Base-by-base conservation (phyloP, 805 yeast genomes). In the Metschnikowia kunwiensis region DNA sequence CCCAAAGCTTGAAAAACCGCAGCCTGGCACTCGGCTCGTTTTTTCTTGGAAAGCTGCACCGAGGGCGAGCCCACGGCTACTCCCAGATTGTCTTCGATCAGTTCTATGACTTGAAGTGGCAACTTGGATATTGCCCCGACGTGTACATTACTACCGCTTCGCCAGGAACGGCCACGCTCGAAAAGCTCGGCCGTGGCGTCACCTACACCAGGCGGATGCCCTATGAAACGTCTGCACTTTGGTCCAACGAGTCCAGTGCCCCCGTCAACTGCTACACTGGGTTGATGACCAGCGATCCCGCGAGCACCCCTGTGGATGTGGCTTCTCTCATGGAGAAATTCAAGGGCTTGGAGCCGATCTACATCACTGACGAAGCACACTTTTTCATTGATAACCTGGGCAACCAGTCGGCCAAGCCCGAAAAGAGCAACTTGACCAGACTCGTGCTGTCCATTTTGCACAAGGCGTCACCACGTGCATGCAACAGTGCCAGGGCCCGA, bases 371-470 rank as follows among this genome's bases (percentile, higher is more conserved):
- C 5, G 38, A 35, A 17, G 26, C 30, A 5, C 19, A 24, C 14
- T 35, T 29, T 18, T 35, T 35, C 27, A 35, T 35, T 26, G 21
- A 35, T 19, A 35, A 35, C 13, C 4, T 20, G 10, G 26, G 21
- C 3, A 16, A 6, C 11, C 12, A 16, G 10, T 14, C 21, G 5
- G 19, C 16, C 8, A 8, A 21, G 18, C 7, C 7, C 9, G 20
- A 4, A 10, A 32, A 16, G 7, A 7, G 7, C 23, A 17, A 27
- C 12, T n/a, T 27, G 23, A 9, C 27, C 10, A 18, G 20, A 5
- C 7, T n/a, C 18, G 18, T 27, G 18, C 15, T 13, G 24, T 9
- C 5, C 11, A n/a, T 9, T 21, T 24, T 2, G 3, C 10, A 9
- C 27, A 12, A 10, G 9, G 10, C 27, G 13, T n/a, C 24, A 21